Evolutionary conservation across 768 basidiomycete genomes (phyloP), one percentile per base, ranked within the genome.

Genomic region (Termitomyces sp.): DNA sequence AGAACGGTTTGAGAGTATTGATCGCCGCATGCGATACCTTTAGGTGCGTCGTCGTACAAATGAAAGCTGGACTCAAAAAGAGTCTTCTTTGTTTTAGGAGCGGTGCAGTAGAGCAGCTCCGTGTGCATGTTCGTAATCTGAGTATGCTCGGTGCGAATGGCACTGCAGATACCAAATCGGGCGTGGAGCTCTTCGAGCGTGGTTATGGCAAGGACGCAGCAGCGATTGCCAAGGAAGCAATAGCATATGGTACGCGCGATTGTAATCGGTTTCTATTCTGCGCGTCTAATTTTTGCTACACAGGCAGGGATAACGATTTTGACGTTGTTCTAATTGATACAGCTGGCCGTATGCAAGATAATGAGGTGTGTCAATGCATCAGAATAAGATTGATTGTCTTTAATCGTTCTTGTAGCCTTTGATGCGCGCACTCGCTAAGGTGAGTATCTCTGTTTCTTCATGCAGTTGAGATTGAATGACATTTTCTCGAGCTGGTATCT

Each of bases 141-240:
- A 84, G 92, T 54, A 88, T 88, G 85, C 76, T 99, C 30, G 76
- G 77, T 2, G 80, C 87, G 28, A 83, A 85, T 58, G 86, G 85
- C 1, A 83, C 84, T 5, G 73, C 78, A 1, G 80, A 81, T 58
- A 88, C 83, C 65, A 87, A 84, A 68, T 81, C 84, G 9, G 80
- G 85, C 50, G 91, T 99, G 35, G 97, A 98, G 72, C 75, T 98
- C 45, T 99, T 88, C 66, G 96, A 99, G 71, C 82, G 88, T 57
- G 97, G 97, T 2, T 99, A 99, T 68, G 97, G 97, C 2, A 98
- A 98, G 72, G 97, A 99, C 64, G 95, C 96, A n/a, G 96, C 97
- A 24, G 92, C 90, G 8, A 99, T 99, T 49, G 96, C 95, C 3
- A 93, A 85, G 68, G 96, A 99, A 67, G 96, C 97, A 24, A 91